These are phyloP conservation scores for Phytophthora podocarpi DNA, from an alignment of 352 stramenopile species.

Conservation along the genomic window DNA sequence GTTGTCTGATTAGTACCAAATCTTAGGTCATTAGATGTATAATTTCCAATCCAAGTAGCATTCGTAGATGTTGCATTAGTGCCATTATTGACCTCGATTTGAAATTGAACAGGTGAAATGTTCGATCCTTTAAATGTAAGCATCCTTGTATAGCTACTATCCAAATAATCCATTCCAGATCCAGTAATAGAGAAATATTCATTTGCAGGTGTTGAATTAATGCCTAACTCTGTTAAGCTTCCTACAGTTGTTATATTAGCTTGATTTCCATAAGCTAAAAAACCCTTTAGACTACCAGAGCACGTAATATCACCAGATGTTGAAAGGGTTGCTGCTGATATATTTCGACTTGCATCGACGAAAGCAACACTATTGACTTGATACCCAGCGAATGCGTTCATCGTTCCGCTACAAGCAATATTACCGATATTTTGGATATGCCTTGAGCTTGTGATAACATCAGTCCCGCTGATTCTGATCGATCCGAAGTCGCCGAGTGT, in stretches of 20 bases:
- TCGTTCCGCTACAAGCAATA: no score
- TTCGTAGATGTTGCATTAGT: not conserved
- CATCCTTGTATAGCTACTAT: constrained; percentile 15
- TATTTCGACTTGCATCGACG: no score
- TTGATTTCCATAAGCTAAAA: not conserved
- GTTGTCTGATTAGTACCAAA: constrained; percentile 7
- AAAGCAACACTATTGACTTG: not conserved
- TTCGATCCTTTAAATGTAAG: constrained; percentile 7
- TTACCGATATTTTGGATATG: no score
- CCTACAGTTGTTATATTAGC: not conserved
- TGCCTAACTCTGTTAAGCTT: not conserved
- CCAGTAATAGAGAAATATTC: constrained; percentile 20
- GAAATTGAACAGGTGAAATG: constrained; percentile 9
- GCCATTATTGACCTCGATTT: not conserved
- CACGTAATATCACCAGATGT: not conserved
- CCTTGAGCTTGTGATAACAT: no score
- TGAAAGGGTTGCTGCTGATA: not conserved
- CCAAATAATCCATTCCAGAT: constrained; percentile 4
- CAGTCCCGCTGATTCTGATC: no score
- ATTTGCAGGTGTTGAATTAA: not conserved
- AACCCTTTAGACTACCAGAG: constrained; percentile 1
- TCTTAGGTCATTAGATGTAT: constrained; percentile 1
- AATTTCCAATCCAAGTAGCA: not conserved
- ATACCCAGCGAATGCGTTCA: not conserved
- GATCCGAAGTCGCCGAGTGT: no score